phyloP scores from a whole-genome alignment of 805 yeast genomes.

The Kodamaea kaohsiungensis region DNA sequence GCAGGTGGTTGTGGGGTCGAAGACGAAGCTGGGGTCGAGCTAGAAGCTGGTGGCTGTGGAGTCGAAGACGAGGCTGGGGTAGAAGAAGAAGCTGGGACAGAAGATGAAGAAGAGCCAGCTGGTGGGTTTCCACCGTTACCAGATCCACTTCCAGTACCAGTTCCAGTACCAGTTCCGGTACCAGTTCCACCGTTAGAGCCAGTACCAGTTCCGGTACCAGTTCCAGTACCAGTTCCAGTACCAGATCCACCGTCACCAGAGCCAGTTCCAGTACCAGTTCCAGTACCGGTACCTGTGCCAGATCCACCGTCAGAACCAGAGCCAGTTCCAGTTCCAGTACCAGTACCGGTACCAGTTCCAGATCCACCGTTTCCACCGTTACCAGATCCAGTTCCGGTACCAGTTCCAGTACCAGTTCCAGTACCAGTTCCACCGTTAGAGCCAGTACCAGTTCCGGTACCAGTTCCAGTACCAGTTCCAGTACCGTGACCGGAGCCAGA shows the following conservation, averaged over 20 bases:
- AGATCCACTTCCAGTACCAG: slow-evolving; percentile 2
- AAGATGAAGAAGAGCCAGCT: neutral
- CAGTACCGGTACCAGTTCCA: neutral
- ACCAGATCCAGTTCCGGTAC: neutral
- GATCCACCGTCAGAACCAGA: neutral
- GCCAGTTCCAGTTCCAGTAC: neutral
- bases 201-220: slow-evolving; percentile 1
- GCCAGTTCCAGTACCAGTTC: slow-evolving; percentile 1
- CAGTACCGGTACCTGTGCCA: slow-evolving; percentile 1
- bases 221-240: slow-evolving; percentile 1
- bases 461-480: neutral
- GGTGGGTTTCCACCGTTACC: neutral
- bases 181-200: slow-evolving; percentile 3
- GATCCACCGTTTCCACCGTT: neutral
- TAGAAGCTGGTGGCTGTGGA: neutral
- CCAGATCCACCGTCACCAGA: slow-evolving; percentile 1
- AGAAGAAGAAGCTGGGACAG: neutral
- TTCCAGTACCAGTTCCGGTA: neutral
- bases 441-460: slow-evolving; percentile 2
- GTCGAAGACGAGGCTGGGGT: neutral
- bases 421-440: slow-evolving; percentile 1
- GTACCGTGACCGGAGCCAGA: neutral
- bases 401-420: slow-evolving; percentile 1
- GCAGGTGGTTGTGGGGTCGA: neutral
- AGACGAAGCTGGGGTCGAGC: neutral